Base-by-base conservation (phyloP, 495 filamentous ascomycete species). In the Penicillium cinerascens region DNA sequence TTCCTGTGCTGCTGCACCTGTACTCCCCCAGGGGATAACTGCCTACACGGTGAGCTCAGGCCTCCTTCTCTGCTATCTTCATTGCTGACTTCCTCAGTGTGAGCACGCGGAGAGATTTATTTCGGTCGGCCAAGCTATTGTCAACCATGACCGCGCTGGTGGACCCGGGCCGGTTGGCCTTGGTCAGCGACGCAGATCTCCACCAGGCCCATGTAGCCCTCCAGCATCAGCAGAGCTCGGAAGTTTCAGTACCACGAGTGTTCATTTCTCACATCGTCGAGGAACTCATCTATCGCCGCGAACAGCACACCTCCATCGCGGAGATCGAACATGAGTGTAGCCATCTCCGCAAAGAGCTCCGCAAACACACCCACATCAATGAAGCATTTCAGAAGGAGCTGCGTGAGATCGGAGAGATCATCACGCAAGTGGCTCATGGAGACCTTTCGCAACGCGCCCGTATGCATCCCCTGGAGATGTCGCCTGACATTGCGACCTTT, bases 321-420 rank as follows among this genome's bases (percentile, higher is more conserved):
- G 49, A 63, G 18, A 68, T 80, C 60, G 72, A 81, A 56, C 65
- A 72, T 29, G 72, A 83, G 56, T 79, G 84, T 45, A 71, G 71
- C 15, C 65, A 68, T 11, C 75, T 96, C 10, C 89, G 92, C 60
- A 78, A 90, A 16, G 91, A 96, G 68, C 77, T 96, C 21, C 85
- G 82, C 69, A 96, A 95, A 68, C 87, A 92, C 61, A 88, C 91
- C 48, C 89, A 95, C 70, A 90, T 92, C 53, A 96, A 96, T 64
- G 86, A 92, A 63, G 92, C 91, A 51, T 96, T 95, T 70, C 88
- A 92, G 59, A 96, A 95, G 69, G 90, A 90, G 33, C 74, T 96
- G 21, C 82, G 88, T 43, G 91, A 96, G 66, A 96, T 96, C 68
- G 91, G 91, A 51, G 90, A 86, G 62, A 95, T 96, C 52, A 86